phyloP scores from a whole-genome alignment of 2,329 filamentous ascomycete genomes.

The Fusarium sp. region DNA sequence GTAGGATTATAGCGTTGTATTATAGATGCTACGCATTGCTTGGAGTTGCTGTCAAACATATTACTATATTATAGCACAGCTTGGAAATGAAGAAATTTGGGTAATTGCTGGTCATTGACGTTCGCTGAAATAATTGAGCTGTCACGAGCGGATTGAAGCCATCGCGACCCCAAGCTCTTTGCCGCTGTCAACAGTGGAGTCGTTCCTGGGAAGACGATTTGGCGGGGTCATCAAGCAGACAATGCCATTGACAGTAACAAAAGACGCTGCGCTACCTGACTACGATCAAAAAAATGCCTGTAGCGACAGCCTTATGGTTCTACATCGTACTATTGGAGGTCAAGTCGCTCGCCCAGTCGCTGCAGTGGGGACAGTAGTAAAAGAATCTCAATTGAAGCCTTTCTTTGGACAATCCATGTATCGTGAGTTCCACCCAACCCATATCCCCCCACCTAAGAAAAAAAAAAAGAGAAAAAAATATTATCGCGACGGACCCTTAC shows the following conservation, averaged over 20 bases:
- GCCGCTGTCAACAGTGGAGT: not conserved
- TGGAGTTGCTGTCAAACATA: not conserved
- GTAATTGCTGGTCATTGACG: too few species aligned
- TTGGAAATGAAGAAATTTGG: not conserved
- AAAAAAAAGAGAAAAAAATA: slow-evolving; percentile 10
- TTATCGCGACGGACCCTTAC: not conserved
- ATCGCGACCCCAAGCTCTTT: not conserved
- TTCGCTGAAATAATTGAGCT: not conserved
- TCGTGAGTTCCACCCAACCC: slow-evolving; percentile 12
- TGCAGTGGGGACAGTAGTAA: not conserved
- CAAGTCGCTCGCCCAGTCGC: not conserved
- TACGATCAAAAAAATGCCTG: not conserved
- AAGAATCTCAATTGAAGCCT: not conserved
- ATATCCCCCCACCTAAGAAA: slow-evolving; percentile 8
- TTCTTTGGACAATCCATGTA: not conserved
- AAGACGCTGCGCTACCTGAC: not conserved
- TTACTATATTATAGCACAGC: not conserved
- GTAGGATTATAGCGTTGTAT: slow-evolving; percentile 1
- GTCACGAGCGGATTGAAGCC: not conserved
- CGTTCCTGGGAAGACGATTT: not conserved
- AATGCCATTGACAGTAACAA: not conserved
- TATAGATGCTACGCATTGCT: not conserved
- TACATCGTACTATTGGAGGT: not conserved
- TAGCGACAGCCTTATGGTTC: not conserved
- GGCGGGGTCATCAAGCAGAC: not conserved